These are phyloP conservation scores for Dentipellis fragilis DNA, from an alignment of 768 basidiomycete genomes.

Conservation along the genomic window DNA sequence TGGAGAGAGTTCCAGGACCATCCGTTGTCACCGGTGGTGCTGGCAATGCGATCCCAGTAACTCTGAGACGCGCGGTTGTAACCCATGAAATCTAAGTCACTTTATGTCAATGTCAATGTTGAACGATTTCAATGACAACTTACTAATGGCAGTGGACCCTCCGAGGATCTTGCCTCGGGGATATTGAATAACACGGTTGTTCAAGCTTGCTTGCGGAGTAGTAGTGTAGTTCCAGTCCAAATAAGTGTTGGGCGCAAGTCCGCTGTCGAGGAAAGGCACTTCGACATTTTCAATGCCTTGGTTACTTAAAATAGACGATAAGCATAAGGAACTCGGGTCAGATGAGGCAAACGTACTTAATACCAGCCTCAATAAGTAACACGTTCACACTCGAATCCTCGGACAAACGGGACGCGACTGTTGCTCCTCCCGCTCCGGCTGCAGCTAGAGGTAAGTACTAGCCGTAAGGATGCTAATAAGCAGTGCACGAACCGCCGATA, in stretches of 20 bases:
- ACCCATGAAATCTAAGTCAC: slow-evolving; percentile 1
- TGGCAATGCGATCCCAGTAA: slow-evolving; percentile 13
- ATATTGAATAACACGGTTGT: not conserved
- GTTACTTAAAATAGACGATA: not conserved
- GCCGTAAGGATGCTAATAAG: not conserved
- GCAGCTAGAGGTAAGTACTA: not conserved
- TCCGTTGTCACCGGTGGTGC: slow-evolving; percentile 5
- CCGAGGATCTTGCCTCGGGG: not conserved
- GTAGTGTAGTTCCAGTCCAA: slow-evolving; percentile 3
- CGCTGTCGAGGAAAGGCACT: not conserved
- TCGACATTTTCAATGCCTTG: not conserved
- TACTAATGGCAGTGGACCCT: slow-evolving; percentile 1
- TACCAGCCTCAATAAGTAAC: slow-evolving; percentile 1
- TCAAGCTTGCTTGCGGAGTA: not conserved
- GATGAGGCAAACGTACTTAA: not conserved
- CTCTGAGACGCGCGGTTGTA: slow-evolving; percentile 11
- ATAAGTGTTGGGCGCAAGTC: not conserved
- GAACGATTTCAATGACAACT: not conserved
- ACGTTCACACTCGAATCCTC: not conserved
- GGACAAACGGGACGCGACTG: not conserved
- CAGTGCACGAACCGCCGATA: not conserved
- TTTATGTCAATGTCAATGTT: not conserved
- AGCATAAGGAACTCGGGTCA: not conserved
- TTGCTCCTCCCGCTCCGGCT: slow-evolving; percentile 1
- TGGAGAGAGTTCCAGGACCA: slow-evolving; percentile 14